Conservation (phyloP, 1,139 yeast species). For the Scheffersomyces segobiensis region DNA sequence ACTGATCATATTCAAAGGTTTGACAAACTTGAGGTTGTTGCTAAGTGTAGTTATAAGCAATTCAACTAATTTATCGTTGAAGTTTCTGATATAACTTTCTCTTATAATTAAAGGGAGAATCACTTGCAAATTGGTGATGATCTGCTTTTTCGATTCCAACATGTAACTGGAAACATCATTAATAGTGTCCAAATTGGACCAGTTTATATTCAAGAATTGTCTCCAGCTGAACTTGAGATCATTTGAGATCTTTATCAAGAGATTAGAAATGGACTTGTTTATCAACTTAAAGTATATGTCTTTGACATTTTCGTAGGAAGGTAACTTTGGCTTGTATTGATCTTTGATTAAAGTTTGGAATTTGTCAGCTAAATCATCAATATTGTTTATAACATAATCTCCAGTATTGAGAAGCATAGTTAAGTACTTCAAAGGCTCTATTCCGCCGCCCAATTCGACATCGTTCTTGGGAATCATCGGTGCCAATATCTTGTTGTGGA, state of each 20-base stretch:
- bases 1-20: constrained; percentile 66
- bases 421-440: constrained; percentile 65
- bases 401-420: constrained; percentile 84
- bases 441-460: constrained; percentile 20
- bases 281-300: constrained; percentile 60
- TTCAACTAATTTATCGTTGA: constrained; percentile 78
- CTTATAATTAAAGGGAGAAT: constrained; percentile 66
- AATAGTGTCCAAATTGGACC: constrained; percentile 64
- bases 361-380: constrained; percentile 72
- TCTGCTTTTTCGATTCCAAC: constrained; percentile 50
- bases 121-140: constrained; percentile 40
- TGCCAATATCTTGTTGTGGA: constrained; percentile 59
- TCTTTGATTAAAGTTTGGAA: constrained; percentile 48
- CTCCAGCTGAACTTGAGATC: constrained; percentile 79
- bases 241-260: constrained; percentile 58
- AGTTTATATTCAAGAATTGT: constrained; percentile 78
- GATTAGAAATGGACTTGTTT: constrained; percentile 54
- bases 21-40: constrained; percentile 55
- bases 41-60: constrained; percentile 58
- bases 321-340: constrained; percentile 31
- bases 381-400: constrained; percentile 81
- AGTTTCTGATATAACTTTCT: constrained; percentile 68
- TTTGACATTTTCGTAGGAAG: constrained; percentile 55
- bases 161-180: constrained; percentile 74
- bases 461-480: constrained; percentile 54